These are phyloP conservation scores for Penicillium digitatum DNA, from an alignment of 2,329 filamentous ascomycete species.

Conservation along the genomic window DNA sequence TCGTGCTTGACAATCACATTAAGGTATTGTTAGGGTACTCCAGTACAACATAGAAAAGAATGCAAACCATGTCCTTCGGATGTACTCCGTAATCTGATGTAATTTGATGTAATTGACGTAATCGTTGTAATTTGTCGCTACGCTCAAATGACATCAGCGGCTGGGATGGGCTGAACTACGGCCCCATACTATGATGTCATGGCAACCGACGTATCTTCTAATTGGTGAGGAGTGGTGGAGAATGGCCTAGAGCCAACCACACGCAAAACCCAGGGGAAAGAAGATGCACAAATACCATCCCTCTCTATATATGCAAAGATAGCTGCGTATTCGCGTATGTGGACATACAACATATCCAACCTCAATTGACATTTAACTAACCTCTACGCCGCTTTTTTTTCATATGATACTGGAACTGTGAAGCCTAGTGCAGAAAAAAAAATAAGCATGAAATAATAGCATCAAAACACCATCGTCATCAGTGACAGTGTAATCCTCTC, in stretches of 20 bases:
- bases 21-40: background rate
- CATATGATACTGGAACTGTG: background rate
- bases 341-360: too few relatives aligned
- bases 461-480: constrained; percentile 19
- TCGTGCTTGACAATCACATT: background rate
- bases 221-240: constrained; percentile 16
- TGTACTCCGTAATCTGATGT: background rate
- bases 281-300: constrained; percentile 1
- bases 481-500: constrained; percentile 21
- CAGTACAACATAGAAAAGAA: background rate
- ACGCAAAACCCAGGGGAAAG: constrained; percentile 7
- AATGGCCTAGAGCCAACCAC: constrained; percentile 7
- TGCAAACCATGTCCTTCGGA: too few relatives aligned
- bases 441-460: background rate
- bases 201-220: background rate
- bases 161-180: constrained; percentile 1
- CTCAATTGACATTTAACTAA: background rate
- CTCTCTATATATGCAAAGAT: constrained; percentile 18
- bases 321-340: background rate
- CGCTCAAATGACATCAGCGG: constrained; percentile 22
- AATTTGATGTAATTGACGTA: background rate
- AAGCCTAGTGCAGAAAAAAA: background rate
- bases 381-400: background rate
- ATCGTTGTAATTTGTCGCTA: background rate
- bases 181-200: constrained; percentile 18